Evolutionary conservation across 768 basidiomycete species (phyloP), one percentile per base, ranked within the genome.

Genomic region (Pisolithus albus): DNA sequence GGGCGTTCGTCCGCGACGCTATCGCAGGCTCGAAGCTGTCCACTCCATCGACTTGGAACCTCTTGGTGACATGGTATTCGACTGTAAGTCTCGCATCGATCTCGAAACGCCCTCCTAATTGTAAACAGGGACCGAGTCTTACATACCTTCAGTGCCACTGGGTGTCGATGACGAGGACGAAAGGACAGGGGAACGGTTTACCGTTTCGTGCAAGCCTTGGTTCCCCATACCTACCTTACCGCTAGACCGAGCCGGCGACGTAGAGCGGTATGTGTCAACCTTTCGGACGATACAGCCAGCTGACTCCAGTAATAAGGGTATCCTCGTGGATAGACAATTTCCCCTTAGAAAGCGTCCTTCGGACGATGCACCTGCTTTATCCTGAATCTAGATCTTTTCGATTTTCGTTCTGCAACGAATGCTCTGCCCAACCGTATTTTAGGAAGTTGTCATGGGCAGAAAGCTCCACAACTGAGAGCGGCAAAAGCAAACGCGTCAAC

Each of bases 21-120:
- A 77, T 65, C 72, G 83, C 54, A 71, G 67, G 51, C 65, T 87
- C n/a, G 77, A 80, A 58, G 62, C 59, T 23, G 78, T 83, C 18
- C 68, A 73, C 28, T 53, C 54, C 8, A 60, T 78, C 49, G 49
- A 63, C 13, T 54, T 65, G 7, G 38, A 43, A 5, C 56, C 54
- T 1, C 65, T 82, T 37, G 56, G 64, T 36, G 60, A 68, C 18
- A 54, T 62, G 15, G 64, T 74, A 4, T 61, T 53, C 21, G 58
- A 65, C 32, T 81, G 79, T 79, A 54, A 26, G 75, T 64, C 4
- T 46, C 18, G 50, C 11, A 13, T 42, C 37, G 19, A 32, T 6
- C 28, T 34, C 30, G 38, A 21, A 32, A 8, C 34, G 26, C 5
- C 19, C 38, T 49, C 24, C 58, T 61, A 15, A 59, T 28, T 30